A percentile compares a stretch with the other conserved stretches of the same genome.
phyloP scores from a whole-genome alignment of 2,329 filamentous ascomycete genomes.

The Aspergillus novofumigatus region DNA sequence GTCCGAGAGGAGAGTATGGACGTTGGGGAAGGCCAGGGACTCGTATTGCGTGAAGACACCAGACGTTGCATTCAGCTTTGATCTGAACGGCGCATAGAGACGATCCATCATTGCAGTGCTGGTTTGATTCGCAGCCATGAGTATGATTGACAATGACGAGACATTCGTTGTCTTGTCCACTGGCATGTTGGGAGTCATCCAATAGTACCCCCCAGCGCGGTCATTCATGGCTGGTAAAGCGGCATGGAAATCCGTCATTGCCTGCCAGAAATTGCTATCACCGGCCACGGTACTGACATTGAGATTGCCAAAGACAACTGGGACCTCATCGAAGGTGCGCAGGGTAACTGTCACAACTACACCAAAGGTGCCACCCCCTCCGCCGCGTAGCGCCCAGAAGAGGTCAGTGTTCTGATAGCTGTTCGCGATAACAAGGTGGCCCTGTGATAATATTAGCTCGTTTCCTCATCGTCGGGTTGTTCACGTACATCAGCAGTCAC shows the following conservation, averaged over 20 bases:
- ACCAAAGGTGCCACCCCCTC: slow-evolving; percentile 51
- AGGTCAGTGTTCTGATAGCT: slow-evolving; percentile 36
- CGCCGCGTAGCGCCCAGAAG: slow-evolving; percentile 51
- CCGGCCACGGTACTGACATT: neutral
- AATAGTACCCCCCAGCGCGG: neutral
- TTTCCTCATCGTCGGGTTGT: neutral
- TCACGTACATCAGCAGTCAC: slow-evolving; percentile 39
- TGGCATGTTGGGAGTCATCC: neutral
- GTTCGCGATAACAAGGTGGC: slow-evolving; percentile 44
- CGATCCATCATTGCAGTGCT: neutral
- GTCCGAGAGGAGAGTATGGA: neutral
- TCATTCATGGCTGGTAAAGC: neutral
- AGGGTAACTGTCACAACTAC: slow-evolving; percentile 26
- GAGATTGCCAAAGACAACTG: neutral
- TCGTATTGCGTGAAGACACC: neutral
- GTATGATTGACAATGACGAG: neutral
- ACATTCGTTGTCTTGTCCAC: neutral
- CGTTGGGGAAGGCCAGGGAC: neutral
- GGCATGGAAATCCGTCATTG: neutral
- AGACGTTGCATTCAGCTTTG: neutral
- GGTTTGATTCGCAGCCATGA: neutral
- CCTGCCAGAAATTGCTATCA: neutral
- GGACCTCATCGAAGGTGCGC: neutral
- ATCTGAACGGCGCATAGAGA: neutral
- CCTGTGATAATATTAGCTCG: slow-evolving; percentile 15